phyloP scores from a whole-genome alignment of 176 grass and related monocot genomes.

The Calamus simplicifolius region DNA sequence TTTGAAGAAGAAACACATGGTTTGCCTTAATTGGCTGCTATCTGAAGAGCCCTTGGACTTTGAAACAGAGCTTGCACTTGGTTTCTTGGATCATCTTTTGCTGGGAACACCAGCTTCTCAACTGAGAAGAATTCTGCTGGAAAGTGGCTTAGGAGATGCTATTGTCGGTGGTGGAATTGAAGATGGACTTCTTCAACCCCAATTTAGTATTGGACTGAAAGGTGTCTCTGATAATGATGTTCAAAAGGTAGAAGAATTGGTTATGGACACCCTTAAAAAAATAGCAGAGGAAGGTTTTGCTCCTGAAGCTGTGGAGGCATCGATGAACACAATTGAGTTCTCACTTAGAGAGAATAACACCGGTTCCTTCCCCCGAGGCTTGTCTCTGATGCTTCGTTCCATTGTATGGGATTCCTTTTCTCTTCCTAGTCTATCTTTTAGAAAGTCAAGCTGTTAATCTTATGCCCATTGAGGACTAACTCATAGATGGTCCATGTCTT shows the following conservation, averaged over 20 bases:
- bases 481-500: conserved; percentile 13
- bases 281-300: conserved; percentile 75
- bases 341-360: conserved; percentile 91
- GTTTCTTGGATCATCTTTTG: conserved; percentile 93
- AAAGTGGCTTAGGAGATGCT: conserved; percentile 85
- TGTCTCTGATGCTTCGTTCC: conserved; percentile 94
- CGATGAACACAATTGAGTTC: conserved; percentile 99
- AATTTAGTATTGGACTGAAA: conserved; percentile 93
- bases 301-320: conserved; percentile 89
- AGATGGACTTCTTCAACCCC: conserved; percentile 91
- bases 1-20: conserved; percentile 92
- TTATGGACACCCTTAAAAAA: conserved; percentile 73
- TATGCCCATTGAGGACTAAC: too few species aligned
- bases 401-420: conserved; percentile 48
- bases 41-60: conserved; percentile 70
- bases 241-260: conserved; percentile 73
- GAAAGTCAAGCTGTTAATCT: too few species aligned
- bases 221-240: conserved; percentile 73
- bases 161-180: conserved; percentile 95
- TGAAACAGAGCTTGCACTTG: conserved; percentile 79
- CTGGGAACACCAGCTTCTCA: conserved; percentile 91
- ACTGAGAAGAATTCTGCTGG: conserved; percentile 77
- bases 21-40: conserved; percentile 93
- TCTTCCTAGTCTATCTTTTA: background rate
- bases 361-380: conserved; percentile 84